phyloP scores from a whole-genome alignment of 495 filamentous ascomycete species.

The Neurospora hispaniola region DNA sequence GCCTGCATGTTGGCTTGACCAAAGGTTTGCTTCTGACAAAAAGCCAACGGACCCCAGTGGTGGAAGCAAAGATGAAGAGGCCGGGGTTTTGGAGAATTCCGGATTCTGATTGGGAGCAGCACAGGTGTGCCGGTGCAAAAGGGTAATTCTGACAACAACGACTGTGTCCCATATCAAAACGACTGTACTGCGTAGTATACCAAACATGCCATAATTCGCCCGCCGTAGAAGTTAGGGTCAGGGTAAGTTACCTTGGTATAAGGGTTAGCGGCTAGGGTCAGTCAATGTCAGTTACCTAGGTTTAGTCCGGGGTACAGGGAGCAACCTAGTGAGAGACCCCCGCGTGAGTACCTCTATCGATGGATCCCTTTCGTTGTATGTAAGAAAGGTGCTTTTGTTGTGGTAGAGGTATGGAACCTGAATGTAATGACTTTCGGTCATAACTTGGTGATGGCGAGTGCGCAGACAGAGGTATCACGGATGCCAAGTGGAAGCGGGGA shows the following conservation, averaged over 20 bases:
- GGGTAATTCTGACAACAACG: neutral
- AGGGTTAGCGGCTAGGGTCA: too few relatives aligned
- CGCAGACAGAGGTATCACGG: too few relatives aligned
- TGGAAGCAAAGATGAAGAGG: neutral
- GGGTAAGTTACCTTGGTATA: too few relatives aligned
- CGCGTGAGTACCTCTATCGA: neutral
- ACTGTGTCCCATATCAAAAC: neutral
- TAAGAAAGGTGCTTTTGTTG: too few relatives aligned
- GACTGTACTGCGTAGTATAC: neutral
- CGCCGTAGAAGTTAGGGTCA: neutral
- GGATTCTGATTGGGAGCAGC: neutral
- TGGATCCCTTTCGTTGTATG: neutral
- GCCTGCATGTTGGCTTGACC: neutral
- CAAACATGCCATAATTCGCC: neutral
- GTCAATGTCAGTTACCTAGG: too few relatives aligned
- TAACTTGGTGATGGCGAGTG: too few relatives aligned
- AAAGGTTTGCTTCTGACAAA: neutral
- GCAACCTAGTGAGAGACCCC: slow-evolving; percentile 1
- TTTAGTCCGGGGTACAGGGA: neutral
- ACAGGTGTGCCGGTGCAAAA: neutral
- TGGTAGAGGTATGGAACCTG: too few relatives aligned
- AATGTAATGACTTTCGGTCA: too few relatives aligned
- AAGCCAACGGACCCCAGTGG: neutral
- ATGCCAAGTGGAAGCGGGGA: too few relatives aligned
- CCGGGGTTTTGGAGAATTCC: neutral